Evolutionary conservation across 768 basidiomycete species (phyloP), one percentile per base, ranked within the genome.

Genomic region (Guyanaporus albipodus): DNA sequence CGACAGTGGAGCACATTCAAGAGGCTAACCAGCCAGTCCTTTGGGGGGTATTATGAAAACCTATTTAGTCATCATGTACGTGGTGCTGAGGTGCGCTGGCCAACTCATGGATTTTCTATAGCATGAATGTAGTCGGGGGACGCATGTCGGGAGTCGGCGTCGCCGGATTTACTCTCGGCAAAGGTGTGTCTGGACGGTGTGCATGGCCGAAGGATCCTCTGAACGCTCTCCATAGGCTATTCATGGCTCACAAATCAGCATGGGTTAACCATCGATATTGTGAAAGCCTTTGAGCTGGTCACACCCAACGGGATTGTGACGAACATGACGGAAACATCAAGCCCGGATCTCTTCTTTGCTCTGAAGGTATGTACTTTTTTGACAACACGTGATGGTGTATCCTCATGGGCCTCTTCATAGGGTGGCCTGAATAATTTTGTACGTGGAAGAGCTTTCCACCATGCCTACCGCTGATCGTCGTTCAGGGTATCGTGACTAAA

Each of bases 361-460:
- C 57, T 77, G n/a, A 74, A 68, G 59, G 74, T 73, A 50, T 8
- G 18, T 41, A 3, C 0, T 18, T 40, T 19, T 34, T 2, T 12
- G 4, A 34, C 8, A 19, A 10, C 7, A 14, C 10, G 18, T 37
- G 23, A 2, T 14, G 8, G 15, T n/a, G n/a, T n/a, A n/a, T 10
- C 7, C 17, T 48, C 10, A 15, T 42, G 42, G 6, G 35, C 42
- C 14, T 17, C 10, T 27, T 18, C 1, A 4, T 43, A 82, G 78
- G 83, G 83, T 26, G 82, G 82, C 9, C 59, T 71, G 52, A 83
- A 85, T 51, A 85, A 85, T 50, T 83, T 81, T 48, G 74, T 73
- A 35, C 8, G 62, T 41, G 11, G 17, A 17, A 21, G 27, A 8
- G 2, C 17, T 45, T 18, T 28, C 7, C 2, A 3, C n/a, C 15